These are phyloP conservation scores for Astrocystis sublimbata DNA, from an alignment of 495 filamentous ascomycete genomes.

Conservation along the genomic window DNA sequence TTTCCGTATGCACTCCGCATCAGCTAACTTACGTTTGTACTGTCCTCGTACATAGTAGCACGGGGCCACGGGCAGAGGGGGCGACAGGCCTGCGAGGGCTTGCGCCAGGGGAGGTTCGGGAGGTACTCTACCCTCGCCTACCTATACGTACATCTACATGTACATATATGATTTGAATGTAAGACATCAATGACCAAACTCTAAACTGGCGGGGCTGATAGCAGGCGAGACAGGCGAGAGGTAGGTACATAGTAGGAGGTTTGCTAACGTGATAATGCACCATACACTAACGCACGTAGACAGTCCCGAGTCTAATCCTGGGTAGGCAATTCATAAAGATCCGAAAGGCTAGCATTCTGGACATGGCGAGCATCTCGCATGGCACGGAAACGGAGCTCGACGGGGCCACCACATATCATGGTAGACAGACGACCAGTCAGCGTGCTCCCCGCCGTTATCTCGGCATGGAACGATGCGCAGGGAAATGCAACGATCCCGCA, in stretches of 20 bases:
- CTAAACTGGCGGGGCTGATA: conserved; percentile 3
- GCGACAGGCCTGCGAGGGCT: too few species aligned
- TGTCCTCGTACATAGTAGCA: too few species aligned
- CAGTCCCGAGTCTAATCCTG: background rate
- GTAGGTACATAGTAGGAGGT: too few species aligned
- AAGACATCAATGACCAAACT: background rate
- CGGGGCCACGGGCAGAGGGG: too few species aligned
- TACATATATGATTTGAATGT: too few species aligned
- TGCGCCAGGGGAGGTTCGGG: too few species aligned
- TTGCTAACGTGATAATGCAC: conserved; percentile 6
- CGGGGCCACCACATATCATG: background rate
- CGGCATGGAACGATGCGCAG: conserved; percentile 10
- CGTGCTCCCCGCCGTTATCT: conserved; percentile 15
- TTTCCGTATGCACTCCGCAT: conserved; percentile 15
- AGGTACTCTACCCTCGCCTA: too few species aligned
- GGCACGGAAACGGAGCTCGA: too few species aligned
- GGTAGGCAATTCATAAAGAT: background rate
- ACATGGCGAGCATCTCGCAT: too few species aligned
- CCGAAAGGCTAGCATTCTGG: background rate
- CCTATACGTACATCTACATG: too few species aligned
- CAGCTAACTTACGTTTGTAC: too few species aligned
- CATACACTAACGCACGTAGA: background rate
- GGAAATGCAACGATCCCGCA: conserved; percentile 14
- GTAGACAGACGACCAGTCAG: conserved; percentile 1
- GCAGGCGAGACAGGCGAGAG: too few species aligned